Evolutionary conservation across 2,329 filamentous ascomycete species (phyloP).

Genomic region (Colletotrichum spaethianum): DNA sequence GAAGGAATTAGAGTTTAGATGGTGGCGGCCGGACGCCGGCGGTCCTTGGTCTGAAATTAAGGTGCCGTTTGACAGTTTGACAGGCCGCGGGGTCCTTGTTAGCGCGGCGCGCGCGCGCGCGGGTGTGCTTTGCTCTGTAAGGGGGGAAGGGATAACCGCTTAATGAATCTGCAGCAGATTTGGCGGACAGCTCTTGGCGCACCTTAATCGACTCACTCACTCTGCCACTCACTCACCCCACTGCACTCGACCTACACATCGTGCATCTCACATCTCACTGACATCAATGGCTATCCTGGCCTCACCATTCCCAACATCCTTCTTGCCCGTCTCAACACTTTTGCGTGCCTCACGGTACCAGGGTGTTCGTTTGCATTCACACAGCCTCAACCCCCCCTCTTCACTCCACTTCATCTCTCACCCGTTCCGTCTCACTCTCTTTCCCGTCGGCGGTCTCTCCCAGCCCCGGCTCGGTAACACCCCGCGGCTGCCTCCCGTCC

Average conservation of each 20-base stretch:
- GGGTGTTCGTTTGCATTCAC: not conserved
- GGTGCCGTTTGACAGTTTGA: slow-evolving; percentile 1
- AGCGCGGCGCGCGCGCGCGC: too few relatives aligned
- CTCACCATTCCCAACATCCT: not conserved
- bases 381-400: not conserved
- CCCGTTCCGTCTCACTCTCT: not conserved
- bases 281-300: not conserved
- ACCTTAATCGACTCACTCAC: not conserved
- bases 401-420: not conserved
- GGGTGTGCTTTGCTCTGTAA: not conserved
- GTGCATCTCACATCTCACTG: not conserved
- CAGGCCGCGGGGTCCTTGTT: slow-evolving; percentile 19
- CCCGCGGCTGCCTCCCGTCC: not conserved
- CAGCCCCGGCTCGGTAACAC: not conserved
- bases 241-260: not conserved
- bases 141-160: too few relatives aligned
- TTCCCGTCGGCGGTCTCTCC: not conserved
- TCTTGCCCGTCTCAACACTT: not conserved
- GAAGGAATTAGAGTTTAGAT: not conserved
- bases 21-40: not conserved
- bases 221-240: not conserved
- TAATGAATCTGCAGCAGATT: not conserved
- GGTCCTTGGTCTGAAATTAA: not conserved
- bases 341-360: too few relatives aligned
- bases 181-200: too few relatives aligned